Evolutionary conservation across 192 early-diverging fungal genomes (phyloP), one percentile per base, ranked within the genome.

Genomic region (Funneliformis mosseae): DNA sequence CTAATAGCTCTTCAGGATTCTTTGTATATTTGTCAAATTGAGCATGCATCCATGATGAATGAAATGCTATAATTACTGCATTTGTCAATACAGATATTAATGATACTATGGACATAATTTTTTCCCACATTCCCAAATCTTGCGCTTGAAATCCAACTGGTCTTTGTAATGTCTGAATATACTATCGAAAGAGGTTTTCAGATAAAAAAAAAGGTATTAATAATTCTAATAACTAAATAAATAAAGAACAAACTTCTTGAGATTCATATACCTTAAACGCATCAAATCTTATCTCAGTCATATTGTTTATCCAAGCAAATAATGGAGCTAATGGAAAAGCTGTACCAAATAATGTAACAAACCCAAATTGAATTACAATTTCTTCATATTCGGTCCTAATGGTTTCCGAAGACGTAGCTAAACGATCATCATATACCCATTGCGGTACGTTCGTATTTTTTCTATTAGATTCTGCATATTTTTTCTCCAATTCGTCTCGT

Each of bases 261-360:
- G 62, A 3, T 33, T 82, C 81, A 39, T 75, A 45, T 73, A 89
- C 48, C 80, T 85, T 86, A 27, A 74, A 83, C 18, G 87, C 87
- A 84, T 88, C 92, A 18, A 89, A 84, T n/a, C 91, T 85, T 28
- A 93, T 86, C 77, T 92, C 92, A 18, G 91, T 55, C 21, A 84
- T 11, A 66, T 91, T 92, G 83, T 90, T 89, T 11, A 92, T 10
- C 71, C 88, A 81, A 18, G 92, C 91, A 82, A 94, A 88, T 28
- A 92, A 71, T 5, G 93, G 90, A 4, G 91, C 93, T 25, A 95
- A 82, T 12, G 94, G 94, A 76, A 92, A 93, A 2, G 90, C 87
- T 38, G 82, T 77, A 5, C 90, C 89, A 83, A 95, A 93, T 55
- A 94, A 79, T 8, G 87, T 82, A 63, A 94, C 86, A 83, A 90